These are phyloP conservation scores for Kodamaea nitidulidarum DNA, from an alignment of 805 yeast species.

Conservation along the genomic window DNA sequence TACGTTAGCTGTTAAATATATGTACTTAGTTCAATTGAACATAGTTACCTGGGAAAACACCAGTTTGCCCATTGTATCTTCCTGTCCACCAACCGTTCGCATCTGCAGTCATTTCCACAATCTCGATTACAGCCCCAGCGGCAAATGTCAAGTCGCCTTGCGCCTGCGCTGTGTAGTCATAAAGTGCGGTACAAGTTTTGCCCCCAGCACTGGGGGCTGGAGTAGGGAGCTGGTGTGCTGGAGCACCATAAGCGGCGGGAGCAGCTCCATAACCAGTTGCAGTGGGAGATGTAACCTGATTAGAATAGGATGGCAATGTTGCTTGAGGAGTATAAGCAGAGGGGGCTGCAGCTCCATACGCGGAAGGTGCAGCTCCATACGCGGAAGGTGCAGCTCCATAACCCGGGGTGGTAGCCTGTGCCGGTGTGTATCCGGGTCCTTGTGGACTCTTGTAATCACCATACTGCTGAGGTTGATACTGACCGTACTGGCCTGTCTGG, in stretches of 20 bases:
- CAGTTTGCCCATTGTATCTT: constrained; percentile 72
- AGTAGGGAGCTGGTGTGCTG: constrained; percentile 24
- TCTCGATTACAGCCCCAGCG: constrained; percentile 83
- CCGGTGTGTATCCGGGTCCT: constrained; percentile 13
- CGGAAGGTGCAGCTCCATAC: constrained; percentile 13
- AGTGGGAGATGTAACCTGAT: constrained; percentile 2
- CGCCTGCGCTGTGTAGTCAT: constrained; percentile 90
- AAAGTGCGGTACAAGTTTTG: constrained; percentile 81
- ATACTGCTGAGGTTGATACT: constrained; percentile 16
- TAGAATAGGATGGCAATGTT: constrained; percentile 15
- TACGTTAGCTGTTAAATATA: constrained; percentile 4
- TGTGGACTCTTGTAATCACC: constrained; percentile 21
- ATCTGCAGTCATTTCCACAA: constrained; percentile 78
- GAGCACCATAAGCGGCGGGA: constrained; percentile 17
- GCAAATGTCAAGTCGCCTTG: constrained; percentile 84
- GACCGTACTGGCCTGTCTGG: constrained; percentile 13
- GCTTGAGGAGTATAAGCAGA: constrained; percentile 16
- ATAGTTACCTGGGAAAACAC: constrained; percentile 95
- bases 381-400: constrained; percentile 13
- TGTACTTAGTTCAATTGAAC: constrained; percentile 57
- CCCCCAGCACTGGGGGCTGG: constrained; percentile 33
- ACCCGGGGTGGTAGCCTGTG: too few species aligned
- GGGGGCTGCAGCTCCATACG: constrained; percentile 11
- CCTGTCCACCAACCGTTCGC: constrained; percentile 99
- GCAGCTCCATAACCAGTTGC: constrained; percentile 10